Base-by-base conservation (phyloP, 139 green algal species). In the Penium margaritaceum region DNA sequence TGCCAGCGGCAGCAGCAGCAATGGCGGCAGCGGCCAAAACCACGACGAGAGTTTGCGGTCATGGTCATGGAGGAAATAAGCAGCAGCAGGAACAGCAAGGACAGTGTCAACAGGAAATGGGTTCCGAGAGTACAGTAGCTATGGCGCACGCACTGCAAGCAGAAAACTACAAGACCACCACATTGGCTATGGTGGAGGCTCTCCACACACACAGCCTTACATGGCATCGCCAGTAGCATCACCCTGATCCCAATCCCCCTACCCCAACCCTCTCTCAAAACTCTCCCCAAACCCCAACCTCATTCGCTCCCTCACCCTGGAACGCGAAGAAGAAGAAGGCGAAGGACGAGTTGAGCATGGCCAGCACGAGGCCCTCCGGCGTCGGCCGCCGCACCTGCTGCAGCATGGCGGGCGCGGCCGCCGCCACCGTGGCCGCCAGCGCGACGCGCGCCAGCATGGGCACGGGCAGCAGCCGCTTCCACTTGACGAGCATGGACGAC, bases 241-340 rank as follows among this genome's bases (percentile, higher is more conserved):
- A n/a, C n/a, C n/a, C n/a, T n/a, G n/a, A n/a, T n/a, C n/a, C n/a
- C n/a, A n/a, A n/a, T n/a, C n/a, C n/a, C n/a, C n/a, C n/a, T n/a
- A n/a, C n/a, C n/a, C n/a, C n/a, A n/a, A n/a, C n/a, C n/a, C n/a
- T n/a, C n/a, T n/a, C n/a, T n/a, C n/a, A n/a, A n/a, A n/a, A n/a
- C n/a, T n/a, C n/a, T n/a, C n/a, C n/a, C n/a, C n/a, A n/a, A 43
- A 43, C 29, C 24, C n/a, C n/a, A n/a, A n/a, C n/a, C n/a, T n/a
- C n/a, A n/a, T n/a, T n/a, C n/a, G n/a, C n/a, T n/a, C 33, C 24
- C 46, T 63, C 29, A 94, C 90, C 88, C 72, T 98, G 93, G 75
- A 93, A 99, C 0, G 89, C 89, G 75, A 99, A 96, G 74, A 98
- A 86, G 86, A 90, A 99, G 84, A 98, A 99, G 1, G 86, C 79